These are phyloP conservation scores for Penstemon eatonii DNA, from an alignment of 257 asterid genomes.

Conservation along the genomic window DNA sequence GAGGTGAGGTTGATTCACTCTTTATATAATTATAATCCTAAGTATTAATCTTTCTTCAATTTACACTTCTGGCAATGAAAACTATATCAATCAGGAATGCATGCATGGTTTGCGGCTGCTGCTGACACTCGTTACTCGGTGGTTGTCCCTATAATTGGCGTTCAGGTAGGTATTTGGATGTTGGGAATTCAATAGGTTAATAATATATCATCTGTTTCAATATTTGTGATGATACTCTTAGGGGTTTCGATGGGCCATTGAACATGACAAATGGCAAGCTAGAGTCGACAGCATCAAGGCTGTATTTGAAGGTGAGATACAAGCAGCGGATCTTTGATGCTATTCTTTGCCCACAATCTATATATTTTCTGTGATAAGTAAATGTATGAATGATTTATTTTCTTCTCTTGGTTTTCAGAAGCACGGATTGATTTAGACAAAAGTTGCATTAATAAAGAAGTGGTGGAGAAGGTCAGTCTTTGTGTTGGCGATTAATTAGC, in stretches of 20 bases:
- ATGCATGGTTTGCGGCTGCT: conserved; percentile 93
- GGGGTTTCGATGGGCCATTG: conserved; percentile 98
- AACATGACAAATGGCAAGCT: conserved; percentile 83
- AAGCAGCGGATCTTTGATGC: background rate
- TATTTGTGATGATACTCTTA: conserved; percentile 17
- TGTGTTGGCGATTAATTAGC: conserved; percentile 5
- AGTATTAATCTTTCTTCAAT: conserved; percentile 17
- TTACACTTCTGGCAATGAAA: conserved; percentile 13
- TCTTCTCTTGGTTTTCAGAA: conserved; percentile 48
- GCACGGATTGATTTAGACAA: conserved; percentile 72
- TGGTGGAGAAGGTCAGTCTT: conserved; percentile 73
- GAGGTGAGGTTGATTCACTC: conserved; percentile 59
- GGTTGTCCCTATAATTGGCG: conserved; percentile 86
- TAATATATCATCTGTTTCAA: conserved; percentile 18
- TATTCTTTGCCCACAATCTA: background rate
- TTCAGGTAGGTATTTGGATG: conserved; percentile 58
- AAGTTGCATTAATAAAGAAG: conserved; percentile 62
- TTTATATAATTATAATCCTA: background rate
- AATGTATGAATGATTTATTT: background rate
- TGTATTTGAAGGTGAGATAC: conserved; percentile 71
- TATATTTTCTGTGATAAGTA: background rate
- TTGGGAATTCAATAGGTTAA: background rate
- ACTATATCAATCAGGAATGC: conserved; percentile 73
- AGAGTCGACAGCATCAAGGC: conserved; percentile 84
- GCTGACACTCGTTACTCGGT: conserved; percentile 83